Evolutionary conservation across 768 basidiomycete species (phyloP).

Genomic region (Jaapia argillacea): DNA sequence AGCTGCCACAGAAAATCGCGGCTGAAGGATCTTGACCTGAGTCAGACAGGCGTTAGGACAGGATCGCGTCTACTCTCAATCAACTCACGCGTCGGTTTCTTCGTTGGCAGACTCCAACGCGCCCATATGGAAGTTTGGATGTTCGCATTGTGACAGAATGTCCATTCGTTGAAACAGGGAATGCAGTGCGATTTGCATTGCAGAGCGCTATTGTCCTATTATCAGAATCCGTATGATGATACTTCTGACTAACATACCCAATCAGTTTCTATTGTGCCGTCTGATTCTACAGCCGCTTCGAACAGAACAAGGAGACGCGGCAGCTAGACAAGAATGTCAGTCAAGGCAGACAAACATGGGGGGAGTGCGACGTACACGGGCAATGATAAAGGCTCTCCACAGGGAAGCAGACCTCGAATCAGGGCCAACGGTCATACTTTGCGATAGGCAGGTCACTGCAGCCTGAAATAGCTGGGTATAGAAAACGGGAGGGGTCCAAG

Average conservation of each 20-base stretch:
- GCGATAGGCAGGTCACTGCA: conserved; percentile 51
- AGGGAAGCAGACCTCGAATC: conserved; percentile 26
- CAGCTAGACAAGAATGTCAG: conserved; percentile 33
- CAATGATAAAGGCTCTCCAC: conserved; percentile 67
- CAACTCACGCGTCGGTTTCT: neutral
- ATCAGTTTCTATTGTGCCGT: conserved; percentile 42
- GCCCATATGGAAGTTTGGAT: neutral
- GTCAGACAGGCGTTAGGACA: neutral
- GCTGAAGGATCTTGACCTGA: conserved; percentile 10
- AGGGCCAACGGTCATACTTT: conserved; percentile 27
- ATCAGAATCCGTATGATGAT: neutral
- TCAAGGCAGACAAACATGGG: conserved; percentile 2
- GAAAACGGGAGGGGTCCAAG: conserved; percentile 53
- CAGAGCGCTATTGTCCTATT: conserved; percentile 19
- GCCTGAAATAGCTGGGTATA: conserved; percentile 60
- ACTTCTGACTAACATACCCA: conserved; percentile 33
- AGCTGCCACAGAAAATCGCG: conserved; percentile 50
- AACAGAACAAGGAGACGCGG: conserved; percentile 50
- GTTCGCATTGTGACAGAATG: conserved; percentile 44
- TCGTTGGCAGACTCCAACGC: neutral
- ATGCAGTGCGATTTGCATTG: conserved; percentile 41
- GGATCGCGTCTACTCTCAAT: neutral
- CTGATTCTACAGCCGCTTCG: conserved; percentile 40
- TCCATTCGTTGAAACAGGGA: conserved; percentile 41
- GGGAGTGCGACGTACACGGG: conserved; percentile 40